Evolutionary conservation across 495 filamentous ascomycete genomes (phyloP).

Genomic region (Podospora comata): DNA sequence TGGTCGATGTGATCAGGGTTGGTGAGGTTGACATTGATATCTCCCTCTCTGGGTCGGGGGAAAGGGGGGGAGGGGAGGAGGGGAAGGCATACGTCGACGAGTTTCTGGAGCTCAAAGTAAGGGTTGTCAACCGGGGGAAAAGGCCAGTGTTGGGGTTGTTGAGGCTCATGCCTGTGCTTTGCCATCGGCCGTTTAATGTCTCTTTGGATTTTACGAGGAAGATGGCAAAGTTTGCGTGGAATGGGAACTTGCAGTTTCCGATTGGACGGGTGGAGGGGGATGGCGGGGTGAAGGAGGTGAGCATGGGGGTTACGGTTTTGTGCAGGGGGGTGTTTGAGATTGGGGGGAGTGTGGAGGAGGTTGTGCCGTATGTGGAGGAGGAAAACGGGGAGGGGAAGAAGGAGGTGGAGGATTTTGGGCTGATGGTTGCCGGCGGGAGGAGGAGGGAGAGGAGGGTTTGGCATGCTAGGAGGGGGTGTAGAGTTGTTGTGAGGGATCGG

Average conservation of each 20-base stretch:
- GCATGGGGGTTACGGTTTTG: conserved; percentile 65
- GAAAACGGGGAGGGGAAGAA: conserved; percentile 25
- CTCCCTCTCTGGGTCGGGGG: conserved; percentile 38
- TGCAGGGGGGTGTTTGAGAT: conserved; percentile 82
- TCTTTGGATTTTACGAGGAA: conserved; percentile 82
- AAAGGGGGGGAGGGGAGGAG: background rate
- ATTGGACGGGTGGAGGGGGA: conserved; percentile 59
- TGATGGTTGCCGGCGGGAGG: conserved; percentile 50
- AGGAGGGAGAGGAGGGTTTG: conserved; percentile 66
- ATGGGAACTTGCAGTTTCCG: conserved; percentile 73
- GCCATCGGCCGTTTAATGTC: conserved; percentile 66
- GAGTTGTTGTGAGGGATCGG: conserved; percentile 55
- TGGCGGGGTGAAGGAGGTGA: conserved; percentile 52
- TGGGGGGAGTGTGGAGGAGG: conserved; percentile 77
- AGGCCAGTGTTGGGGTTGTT: conserved; percentile 68
- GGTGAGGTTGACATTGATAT: conserved; percentile 76
- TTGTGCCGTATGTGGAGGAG: conserved; percentile 31
- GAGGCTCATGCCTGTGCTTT: conserved; percentile 71
- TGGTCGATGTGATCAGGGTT: conserved; percentile 79
- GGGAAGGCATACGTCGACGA: conserved; percentile 59
- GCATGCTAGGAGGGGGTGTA: conserved; percentile 64
- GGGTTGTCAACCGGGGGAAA: conserved; percentile 67
- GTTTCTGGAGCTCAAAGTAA: conserved; percentile 66
- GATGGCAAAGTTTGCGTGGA: conserved; percentile 64
- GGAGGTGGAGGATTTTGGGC: conserved; percentile 48